phyloP scores from a whole-genome alignment of 495 filamentous ascomycete genomes.

The Usnea hakonensis region DNA sequence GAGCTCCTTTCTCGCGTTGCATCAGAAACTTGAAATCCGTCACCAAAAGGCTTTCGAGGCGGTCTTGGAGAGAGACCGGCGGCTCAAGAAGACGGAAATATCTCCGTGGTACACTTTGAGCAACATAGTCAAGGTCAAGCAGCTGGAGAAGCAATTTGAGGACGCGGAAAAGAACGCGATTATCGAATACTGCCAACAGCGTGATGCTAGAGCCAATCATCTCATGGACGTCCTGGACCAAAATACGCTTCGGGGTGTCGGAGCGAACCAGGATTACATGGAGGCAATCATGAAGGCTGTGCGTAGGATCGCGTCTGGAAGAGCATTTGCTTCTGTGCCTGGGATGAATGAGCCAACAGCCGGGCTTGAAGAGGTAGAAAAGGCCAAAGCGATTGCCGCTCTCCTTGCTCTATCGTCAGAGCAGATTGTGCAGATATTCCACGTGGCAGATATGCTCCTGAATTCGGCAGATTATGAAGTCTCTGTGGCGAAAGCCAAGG shows the following conservation, averaged over 20 bases:
- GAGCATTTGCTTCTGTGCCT: constrained; percentile 22
- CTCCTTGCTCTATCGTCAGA: constrained; percentile 42
- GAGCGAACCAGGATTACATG: constrained; percentile 45
- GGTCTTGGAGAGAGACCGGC: constrained; percentile 44
- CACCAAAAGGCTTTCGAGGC: constrained; percentile 46
- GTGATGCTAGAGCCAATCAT: constrained; percentile 43
- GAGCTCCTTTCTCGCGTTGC: constrained; percentile 41
- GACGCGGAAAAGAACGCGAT: constrained; percentile 46
- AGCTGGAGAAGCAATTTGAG: constrained; percentile 47
- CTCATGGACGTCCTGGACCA: constrained; percentile 49
- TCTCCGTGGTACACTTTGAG: constrained; percentile 45
- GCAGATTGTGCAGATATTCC: constrained; percentile 43
- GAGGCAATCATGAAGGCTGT: constrained; percentile 41
- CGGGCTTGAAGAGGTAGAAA: constrained; percentile 41
- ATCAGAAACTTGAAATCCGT: constrained; percentile 41
- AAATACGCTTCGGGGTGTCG: constrained; percentile 44
- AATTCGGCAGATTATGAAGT: constrained; percentile 49
- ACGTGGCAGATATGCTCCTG: constrained; percentile 41
- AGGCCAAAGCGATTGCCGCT: constrained; percentile 37
- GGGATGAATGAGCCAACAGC: constrained; percentile 32
- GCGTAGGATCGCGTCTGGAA: constrained; percentile 31
- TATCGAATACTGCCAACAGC: constrained; percentile 43
- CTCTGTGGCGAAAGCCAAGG: constrained; percentile 45
- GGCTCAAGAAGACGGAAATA: constrained; percentile 45
- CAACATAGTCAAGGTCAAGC: constrained; percentile 39